Percentiles rank a stretch among this genome's conserved stretches.
Conservation (phyloP, 2,329 filamentous ascomycete genomes). For the Trichoderma sp. region DNA sequence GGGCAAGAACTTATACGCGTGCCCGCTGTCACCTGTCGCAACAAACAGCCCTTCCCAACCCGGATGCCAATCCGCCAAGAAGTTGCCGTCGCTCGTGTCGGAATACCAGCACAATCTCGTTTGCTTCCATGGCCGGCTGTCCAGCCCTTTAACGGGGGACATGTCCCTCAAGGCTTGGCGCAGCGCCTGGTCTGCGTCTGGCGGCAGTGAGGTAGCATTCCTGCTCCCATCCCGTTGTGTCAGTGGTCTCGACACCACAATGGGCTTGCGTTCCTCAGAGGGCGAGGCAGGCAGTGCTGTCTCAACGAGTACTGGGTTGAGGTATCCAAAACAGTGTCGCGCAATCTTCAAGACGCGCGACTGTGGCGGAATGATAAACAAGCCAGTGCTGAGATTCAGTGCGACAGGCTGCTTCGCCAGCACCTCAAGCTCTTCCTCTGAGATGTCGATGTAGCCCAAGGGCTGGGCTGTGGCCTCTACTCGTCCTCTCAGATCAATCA, state of each 20-base stretch:
- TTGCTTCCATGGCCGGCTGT: slow-evolving; percentile 56
- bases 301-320: slow-evolving; percentile 46
- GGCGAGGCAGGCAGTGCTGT: slow-evolving; percentile 34
- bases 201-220: slow-evolving; percentile 46
- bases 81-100: slow-evolving; percentile 69
- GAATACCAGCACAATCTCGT: slow-evolving; percentile 74
- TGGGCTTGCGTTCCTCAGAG: slow-evolving; percentile 27
- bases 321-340: slow-evolving; percentile 67
- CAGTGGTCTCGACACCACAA: slow-evolving; percentile 37
- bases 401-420: slow-evolving; percentile 68
- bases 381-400: slow-evolving; percentile 66
- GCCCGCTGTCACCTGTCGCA: slow-evolving; percentile 61
- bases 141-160: slow-evolving; percentile 55
- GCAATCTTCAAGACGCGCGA: slow-evolving; percentile 64
- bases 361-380: slow-evolving; percentile 71
- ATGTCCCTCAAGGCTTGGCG: slow-evolving; percentile 59
- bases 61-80: slow-evolving; percentile 68
- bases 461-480: slow-evolving; percentile 79
- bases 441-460: slow-evolving; percentile 74
- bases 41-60: slow-evolving; percentile 56
- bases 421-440: slow-evolving; percentile 63
- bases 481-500: slow-evolving; percentile 75
- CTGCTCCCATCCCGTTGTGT: slow-evolving; percentile 40
- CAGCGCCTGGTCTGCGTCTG: slow-evolving; percentile 60
- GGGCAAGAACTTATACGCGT: slow-evolving; percentile 68